Evolutionary conservation across 1,284 basidiomycete species (phyloP).

Genomic region (Erythrobasidium hasegawianum): DNA sequence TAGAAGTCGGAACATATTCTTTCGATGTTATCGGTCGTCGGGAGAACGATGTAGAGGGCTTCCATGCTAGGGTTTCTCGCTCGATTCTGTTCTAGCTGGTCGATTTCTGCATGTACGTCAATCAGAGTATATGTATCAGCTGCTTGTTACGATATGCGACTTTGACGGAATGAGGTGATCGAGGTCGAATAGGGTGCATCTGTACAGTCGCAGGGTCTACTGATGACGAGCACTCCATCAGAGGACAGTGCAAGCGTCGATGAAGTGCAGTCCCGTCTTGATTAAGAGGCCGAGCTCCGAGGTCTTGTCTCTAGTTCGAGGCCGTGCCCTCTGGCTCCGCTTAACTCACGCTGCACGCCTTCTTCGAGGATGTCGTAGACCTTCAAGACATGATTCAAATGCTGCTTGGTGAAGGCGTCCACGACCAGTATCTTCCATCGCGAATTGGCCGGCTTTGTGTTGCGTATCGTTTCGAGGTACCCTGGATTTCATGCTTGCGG

Average conservation of each 20-base stretch:
- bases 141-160: neutral
- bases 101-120: slow-evolving; percentile 49
- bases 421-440: slow-evolving; percentile 95
- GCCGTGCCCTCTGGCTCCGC: no score
- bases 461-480: slow-evolving; percentile 43
- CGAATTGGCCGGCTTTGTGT: slow-evolving; percentile 36
- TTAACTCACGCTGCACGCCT: slow-evolving; percentile 78
- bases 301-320: no score
- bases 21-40: slow-evolving; percentile 89
- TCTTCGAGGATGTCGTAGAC: slow-evolving; percentile 88
- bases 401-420: slow-evolving; percentile 81
- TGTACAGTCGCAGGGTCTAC: no score
- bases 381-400: slow-evolving; percentile 82
- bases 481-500: slow-evolving; percentile 30
- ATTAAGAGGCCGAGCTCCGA: no score
- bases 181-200: neutral
- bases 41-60: slow-evolving; percentile 89
- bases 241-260: no score
- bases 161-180: neutral
- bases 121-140: neutral
- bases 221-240: no score
- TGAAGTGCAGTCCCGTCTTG: no score
- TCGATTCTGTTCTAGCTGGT: slow-evolving; percentile 55
- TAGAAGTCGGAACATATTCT: slow-evolving; percentile 80
- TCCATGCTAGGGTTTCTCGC: slow-evolving; percentile 76